Evolutionary conservation across 129 eudicot genomes (phyloP).

Genomic region (Pseudognaphalium luteoalbum): DNA sequence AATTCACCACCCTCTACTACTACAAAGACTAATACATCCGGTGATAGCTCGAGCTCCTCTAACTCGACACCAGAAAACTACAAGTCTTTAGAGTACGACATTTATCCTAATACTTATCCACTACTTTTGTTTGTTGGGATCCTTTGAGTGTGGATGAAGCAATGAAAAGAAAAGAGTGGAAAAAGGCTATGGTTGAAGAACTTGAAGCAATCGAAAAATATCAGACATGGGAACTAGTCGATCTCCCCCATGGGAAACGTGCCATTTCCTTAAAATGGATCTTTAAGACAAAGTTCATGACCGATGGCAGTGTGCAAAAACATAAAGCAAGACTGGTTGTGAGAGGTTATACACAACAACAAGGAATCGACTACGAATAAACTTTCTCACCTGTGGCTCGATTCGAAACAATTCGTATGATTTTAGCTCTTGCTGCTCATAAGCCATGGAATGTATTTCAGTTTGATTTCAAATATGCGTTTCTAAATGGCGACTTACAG

Average conservation of each 20-base stretch:
- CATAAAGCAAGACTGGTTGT: constrained; percentile 19
- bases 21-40: too few species aligned
- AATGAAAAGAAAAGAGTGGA: not conserved
- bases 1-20: too few species aligned
- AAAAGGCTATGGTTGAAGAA: constrained; percentile 6
- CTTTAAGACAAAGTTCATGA: too few species aligned
- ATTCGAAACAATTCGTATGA: not conserved
- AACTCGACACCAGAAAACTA: not conserved
- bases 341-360: constrained; percentile 4
- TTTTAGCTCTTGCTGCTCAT: not conserved
- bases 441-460: not conserved
- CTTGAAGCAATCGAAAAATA: constrained; percentile 5
- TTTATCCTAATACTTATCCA: not conserved
- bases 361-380: too few species aligned
- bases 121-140: not conserved
- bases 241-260: constrained; percentile 7
- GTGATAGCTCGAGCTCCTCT: not conserved
- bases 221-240: constrained; percentile 16
- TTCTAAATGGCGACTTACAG: not conserved
- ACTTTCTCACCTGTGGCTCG: not conserved
- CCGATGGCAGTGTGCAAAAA: not conserved
- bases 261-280: not conserved
- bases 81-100: not conserved
- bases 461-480: not conserved
- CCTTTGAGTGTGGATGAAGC: constrained; percentile 5